Evolutionary conservation across 2,329 filamentous ascomycete genomes (phyloP).

Genomic region (Xylaria sp.): DNA sequence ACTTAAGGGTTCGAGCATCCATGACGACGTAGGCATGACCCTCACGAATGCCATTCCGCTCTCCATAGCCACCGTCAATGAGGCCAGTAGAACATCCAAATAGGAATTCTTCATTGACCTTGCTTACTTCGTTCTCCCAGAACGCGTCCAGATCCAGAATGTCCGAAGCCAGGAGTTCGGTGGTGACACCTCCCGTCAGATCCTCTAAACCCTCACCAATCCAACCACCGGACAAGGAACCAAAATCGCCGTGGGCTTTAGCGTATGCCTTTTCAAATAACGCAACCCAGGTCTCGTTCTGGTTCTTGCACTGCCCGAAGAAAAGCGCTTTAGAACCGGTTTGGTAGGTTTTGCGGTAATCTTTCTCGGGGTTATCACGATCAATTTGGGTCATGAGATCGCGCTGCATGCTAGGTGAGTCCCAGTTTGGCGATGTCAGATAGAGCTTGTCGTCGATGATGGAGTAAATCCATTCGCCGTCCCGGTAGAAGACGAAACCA

Average conservation of each 20-base stretch:
- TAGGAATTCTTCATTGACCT: slow-evolving; percentile 74
- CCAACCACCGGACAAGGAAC: slow-evolving; percentile 64
- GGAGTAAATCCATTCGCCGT: slow-evolving; percentile 87
- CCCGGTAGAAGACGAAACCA: slow-evolving; percentile 81
- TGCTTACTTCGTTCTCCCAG: slow-evolving; percentile 74
- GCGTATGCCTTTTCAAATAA: slow-evolving; percentile 79
- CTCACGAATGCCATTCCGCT: slow-evolving; percentile 54
- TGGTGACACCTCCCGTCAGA: slow-evolving; percentile 64
- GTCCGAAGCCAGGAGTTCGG: slow-evolving; percentile 61
- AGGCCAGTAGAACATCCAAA: slow-evolving; percentile 66
- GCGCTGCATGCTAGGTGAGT: slow-evolving; percentile 70
- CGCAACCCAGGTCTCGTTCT: slow-evolving; percentile 78
- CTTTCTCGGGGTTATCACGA: slow-evolving; percentile 64
- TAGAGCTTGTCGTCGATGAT: slow-evolving; percentile 90
- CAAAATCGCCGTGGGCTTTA: slow-evolving; percentile 76
- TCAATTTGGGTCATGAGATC: slow-evolving; percentile 71
- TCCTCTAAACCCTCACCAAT: slow-evolving; percentile 58
- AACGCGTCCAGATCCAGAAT: slow-evolving; percentile 76
- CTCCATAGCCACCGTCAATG: slow-evolving; percentile 57
- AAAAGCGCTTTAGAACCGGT: slow-evolving; percentile 72
- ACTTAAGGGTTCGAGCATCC: slow-evolving; percentile 49
- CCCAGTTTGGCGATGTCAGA: slow-evolving; percentile 74
- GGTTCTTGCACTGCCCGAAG: slow-evolving; percentile 69
- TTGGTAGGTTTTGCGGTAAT: slow-evolving; percentile 66
- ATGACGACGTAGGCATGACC: slow-evolving; percentile 58